These are phyloP conservation scores for Apodospora peruviana DNA, from an alignment of 495 filamentous ascomycete genomes.

Conservation along the genomic window DNA sequence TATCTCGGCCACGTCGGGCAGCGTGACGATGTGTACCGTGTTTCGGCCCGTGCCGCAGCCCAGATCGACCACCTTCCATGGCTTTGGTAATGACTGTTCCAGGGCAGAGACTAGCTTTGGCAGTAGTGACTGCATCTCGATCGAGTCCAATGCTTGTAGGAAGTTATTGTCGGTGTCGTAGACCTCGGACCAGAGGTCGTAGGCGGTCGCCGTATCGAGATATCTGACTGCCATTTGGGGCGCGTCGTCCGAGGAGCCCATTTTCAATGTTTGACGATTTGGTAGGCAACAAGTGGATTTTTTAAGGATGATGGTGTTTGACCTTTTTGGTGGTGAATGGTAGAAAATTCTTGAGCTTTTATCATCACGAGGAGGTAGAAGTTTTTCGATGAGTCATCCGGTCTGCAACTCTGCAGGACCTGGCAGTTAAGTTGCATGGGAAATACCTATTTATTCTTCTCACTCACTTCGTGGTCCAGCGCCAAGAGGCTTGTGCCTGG, in stretches of 20 bases:
- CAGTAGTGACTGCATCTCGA: conserved; percentile 50
- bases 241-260: neutral
- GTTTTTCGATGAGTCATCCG: too few species aligned
- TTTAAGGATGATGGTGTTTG: too few species aligned
- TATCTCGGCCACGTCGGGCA: conserved; percentile 17
- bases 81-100: conserved; percentile 4
- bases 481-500: too few species aligned
- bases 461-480: too few species aligned
- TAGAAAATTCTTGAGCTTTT: too few species aligned
- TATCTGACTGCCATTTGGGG: conserved; percentile 3
- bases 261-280: too few species aligned
- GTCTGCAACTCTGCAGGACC: too few species aligned
- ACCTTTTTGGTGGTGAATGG: too few species aligned
- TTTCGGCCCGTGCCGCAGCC: conserved; percentile 71
- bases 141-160: conserved; percentile 62
- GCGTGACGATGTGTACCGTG: conserved; percentile 49
- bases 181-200: conserved; percentile 28
- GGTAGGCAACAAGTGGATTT: too few species aligned
- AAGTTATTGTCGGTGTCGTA: conserved; percentile 75
- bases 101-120: conserved; percentile 32
- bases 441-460: too few species aligned
- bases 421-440: too few species aligned
- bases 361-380: too few species aligned
- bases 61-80: conserved; percentile 50
- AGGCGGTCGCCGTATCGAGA: conserved; percentile 15